Evolutionary conservation across 2,329 filamentous ascomycete species (phyloP), one percentile per base, ranked within the genome.

Genomic region (Ophiosphaerella korrae): DNA sequence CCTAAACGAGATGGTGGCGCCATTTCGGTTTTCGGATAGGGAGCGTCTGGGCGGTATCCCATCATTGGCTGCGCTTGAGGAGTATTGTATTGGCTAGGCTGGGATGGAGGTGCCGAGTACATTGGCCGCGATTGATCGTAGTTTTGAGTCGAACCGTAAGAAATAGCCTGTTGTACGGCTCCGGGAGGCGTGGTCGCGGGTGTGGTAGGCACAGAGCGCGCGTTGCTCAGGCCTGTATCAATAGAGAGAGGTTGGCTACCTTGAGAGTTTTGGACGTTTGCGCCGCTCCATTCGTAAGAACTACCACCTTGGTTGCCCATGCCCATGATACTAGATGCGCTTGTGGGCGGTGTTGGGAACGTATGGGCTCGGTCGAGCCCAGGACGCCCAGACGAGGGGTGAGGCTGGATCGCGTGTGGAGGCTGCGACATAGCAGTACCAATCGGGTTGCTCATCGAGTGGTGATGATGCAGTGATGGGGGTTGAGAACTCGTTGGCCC

Each of bases 321-420:
- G 54, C 83, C 78, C 77, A 86, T 91, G 39, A 95, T 85, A 74
- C 91, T 90, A 0, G 92, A 94, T n/a, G 92, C 89, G 72, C 90
- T 97, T 0, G 92, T 90, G 1, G 93, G 92, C 32, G 93, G 93
- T 3, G 93, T 97, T 3, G 93, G 92, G 75, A 97, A 97, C 2
- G 92, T 96, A 72, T 96, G 89, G 13, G 92, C 88, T 45, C 93
- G 86, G 57, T 97, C 92, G 40, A 72, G 48, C 6, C 84, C 81
- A 7, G 92, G 92, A 37, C 93, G 86, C 40, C 77, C 78, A 33
- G 78, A 70, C 16, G 78, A 76, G n/a, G 82, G 77, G 57, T 84
- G 80, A 32, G 82, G 79, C 43, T 85, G 84, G 66, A 90, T 85
- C 23, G 81, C 77, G 71, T 86, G 75, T n/a, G 82, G 79, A 37